Conservation (phyloP, 179 eudicot genomes). For the Kewa caespitosa region DNA sequence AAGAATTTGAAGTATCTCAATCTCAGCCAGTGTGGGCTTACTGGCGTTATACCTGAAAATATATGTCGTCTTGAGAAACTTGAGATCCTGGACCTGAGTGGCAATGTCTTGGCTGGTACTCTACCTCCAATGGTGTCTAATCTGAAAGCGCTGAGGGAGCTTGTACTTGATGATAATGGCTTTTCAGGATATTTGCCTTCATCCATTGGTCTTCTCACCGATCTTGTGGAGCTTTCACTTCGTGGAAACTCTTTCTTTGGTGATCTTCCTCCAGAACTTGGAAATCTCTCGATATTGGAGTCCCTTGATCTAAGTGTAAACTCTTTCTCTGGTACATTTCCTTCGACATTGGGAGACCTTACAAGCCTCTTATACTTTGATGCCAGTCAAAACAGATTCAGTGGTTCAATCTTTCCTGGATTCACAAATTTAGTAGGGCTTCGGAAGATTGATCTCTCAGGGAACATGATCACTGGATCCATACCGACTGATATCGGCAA, state of each 20-base stretch:
- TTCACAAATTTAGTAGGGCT: constrained; percentile 54
- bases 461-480: constrained; percentile 56
- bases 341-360: constrained; percentile 57
- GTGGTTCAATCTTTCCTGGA: constrained; percentile 54
- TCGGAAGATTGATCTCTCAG: constrained; percentile 59
- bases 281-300: constrained; percentile 48
- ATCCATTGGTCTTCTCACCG: constrained; percentile 55
- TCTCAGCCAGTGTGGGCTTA: constrained; percentile 66
- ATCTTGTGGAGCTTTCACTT: constrained; percentile 66
- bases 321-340: constrained; percentile 65
- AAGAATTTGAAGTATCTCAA: constrained; percentile 61
- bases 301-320: constrained; percentile 70
- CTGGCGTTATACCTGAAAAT: constrained; percentile 44
- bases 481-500: constrained; percentile 56
- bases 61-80: constrained; percentile 60
- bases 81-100: constrained; percentile 68
- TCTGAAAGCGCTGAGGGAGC: constrained; percentile 44
- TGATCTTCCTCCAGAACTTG: constrained; percentile 65
- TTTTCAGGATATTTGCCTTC: constrained; percentile 73
- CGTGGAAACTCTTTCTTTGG: constrained; percentile 60
- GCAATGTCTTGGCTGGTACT: constrained; percentile 51
- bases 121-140: constrained; percentile 48
- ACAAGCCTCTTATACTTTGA: constrained; percentile 53
- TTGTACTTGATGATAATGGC: constrained; percentile 70
- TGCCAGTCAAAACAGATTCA: constrained; percentile 54